Evolutionary conservation across 352 stramenopile species (phyloP).

Genomic region (Globisporangium nagaii): DNA sequence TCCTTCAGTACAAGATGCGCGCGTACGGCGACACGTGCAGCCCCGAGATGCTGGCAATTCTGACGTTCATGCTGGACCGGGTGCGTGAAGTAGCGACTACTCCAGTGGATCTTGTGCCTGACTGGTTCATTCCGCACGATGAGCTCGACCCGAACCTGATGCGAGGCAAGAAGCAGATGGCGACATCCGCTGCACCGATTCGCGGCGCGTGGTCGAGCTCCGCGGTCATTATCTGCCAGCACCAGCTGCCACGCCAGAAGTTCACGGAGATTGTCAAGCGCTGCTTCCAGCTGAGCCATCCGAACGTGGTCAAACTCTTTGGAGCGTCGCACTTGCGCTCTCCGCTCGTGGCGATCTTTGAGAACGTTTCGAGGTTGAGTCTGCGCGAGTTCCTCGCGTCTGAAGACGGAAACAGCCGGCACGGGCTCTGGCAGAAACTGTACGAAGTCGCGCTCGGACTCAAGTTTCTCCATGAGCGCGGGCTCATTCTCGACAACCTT

Average conservation of each 20-base stretch:
- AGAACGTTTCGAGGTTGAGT: not conserved
- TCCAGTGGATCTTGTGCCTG: not conserved
- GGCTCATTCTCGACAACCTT: not conserved
- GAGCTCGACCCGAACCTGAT: slow-evolving; percentile 65
- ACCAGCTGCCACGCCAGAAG: not conserved
- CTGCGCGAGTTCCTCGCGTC: not conserved
- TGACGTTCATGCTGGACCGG: not conserved
- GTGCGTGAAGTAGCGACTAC: not conserved
- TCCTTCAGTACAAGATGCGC: not conserved
- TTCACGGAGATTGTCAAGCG: not conserved
- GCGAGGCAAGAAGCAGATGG: not conserved
- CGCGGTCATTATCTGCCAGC: slow-evolving; percentile 9
- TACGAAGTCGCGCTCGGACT: slow-evolving; percentile 20
- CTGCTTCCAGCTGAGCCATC: slow-evolving; percentile 28
- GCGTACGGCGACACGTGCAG: slow-evolving; percentile 1
- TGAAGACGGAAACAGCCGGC: not conserved
- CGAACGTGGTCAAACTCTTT: slow-evolving; percentile 11
- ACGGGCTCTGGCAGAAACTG: slow-evolving; percentile 2
- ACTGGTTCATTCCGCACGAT: slow-evolving; percentile 76
- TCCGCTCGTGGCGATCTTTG: not conserved
- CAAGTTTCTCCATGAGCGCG: slow-evolving; percentile 17
- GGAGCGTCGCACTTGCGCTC: slow-evolving; percentile 10
- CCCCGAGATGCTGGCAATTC: not conserved
- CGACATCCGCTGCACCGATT: not conserved
- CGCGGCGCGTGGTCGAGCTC: slow-evolving; percentile 34